Evolutionary conservation across 306 rosid species (phyloP).

Genomic region (Trichosanthes cucumerina): DNA sequence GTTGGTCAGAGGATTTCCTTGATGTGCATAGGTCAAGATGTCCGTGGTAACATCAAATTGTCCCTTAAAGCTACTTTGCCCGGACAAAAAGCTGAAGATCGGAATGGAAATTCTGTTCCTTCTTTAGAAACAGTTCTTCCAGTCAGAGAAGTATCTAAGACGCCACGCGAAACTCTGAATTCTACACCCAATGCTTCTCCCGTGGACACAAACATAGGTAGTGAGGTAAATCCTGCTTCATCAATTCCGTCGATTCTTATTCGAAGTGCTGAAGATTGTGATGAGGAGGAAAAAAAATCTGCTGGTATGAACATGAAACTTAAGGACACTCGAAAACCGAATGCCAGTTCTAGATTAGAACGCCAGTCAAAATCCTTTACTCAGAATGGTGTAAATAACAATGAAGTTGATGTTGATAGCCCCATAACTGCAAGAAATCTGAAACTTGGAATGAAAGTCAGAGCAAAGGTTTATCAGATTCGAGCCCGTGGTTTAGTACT

Average conservation of each 20-base stretch:
- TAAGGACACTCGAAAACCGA: constrained; percentile 12
- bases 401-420: constrained; percentile 22
- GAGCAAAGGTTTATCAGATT: constrained; percentile 64
- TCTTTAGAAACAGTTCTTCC: constrained; percentile 34
- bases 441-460: constrained; percentile 58
- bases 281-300: constrained; percentile 66
- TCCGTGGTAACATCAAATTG: constrained; percentile 83
- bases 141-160: constrained; percentile 19
- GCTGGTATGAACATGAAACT: constrained; percentile 27
- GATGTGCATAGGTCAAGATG: constrained; percentile 91
- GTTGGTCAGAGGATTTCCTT: constrained; percentile 72
- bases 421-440: constrained; percentile 28
- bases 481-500: constrained; percentile 77
- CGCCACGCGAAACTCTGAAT: constrained; percentile 22
- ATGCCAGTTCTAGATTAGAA: constrained; percentile 18
- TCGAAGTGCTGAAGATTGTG: constrained; percentile 83
- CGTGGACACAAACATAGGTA: constrained; percentile 22
- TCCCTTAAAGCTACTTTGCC: constrained; percentile 68
- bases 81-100: constrained; percentile 17
- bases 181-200: constrained; percentile 26
- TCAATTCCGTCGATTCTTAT: constrained; percentile 50
- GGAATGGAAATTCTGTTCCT: constrained; percentile 25
- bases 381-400: constrained; percentile 8
- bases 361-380: constrained; percentile 17
- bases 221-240: constrained; percentile 25